Evolutionary conservation across 345 rosid species (phyloP).

Genomic region (rapeseed (Brassica napus)): DNA sequence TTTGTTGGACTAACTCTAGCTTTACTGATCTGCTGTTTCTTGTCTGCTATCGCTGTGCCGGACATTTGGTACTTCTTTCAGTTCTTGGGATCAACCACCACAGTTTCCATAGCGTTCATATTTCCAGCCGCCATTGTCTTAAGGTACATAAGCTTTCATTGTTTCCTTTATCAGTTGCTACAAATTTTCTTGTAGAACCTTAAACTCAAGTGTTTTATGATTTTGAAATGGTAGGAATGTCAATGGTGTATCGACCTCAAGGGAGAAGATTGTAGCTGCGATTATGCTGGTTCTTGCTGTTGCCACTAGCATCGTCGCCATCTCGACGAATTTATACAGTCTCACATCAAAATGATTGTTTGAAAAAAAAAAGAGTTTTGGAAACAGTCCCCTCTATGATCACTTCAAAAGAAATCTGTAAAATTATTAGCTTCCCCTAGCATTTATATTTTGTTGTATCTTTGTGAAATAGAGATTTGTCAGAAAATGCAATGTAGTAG

Average conservation of each 20-base stretch:
- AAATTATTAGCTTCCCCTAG: not conserved
- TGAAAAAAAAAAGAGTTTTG: not conserved
- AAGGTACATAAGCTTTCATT: slow-evolving; percentile 46
- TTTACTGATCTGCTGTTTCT: slow-evolving; percentile 51
- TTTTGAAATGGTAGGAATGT: slow-evolving; percentile 39
- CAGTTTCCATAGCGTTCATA: slow-evolving; percentile 79
- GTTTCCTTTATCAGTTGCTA: not conserved
- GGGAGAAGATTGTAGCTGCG: slow-evolving; percentile 43
- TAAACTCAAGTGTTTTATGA: not conserved
- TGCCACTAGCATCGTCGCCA: slow-evolving; percentile 47
- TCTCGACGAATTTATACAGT: slow-evolving; percentile 40
- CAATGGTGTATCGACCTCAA: slow-evolving; percentile 47
- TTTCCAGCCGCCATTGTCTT: slow-evolving; percentile 81
- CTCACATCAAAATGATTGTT: not conserved
- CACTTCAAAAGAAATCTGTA: too few species aligned
- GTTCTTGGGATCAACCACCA: slow-evolving; percentile 83
- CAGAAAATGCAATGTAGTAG: too few species aligned
- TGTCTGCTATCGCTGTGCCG: slow-evolving; percentile 64
- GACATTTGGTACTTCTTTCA: slow-evolving; percentile 86
- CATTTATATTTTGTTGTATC: not conserved
- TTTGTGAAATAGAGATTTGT: not conserved
- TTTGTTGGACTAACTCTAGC: slow-evolving; percentile 53
- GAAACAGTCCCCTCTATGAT: too few species aligned
- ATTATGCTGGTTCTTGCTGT: slow-evolving; percentile 45
- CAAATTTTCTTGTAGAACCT: not conserved